Evolutionary conservation across 805 yeast genomes (phyloP), one percentile per base, ranked within the genome.

Genomic region (Kazachstania bromeliacearum): DNA sequence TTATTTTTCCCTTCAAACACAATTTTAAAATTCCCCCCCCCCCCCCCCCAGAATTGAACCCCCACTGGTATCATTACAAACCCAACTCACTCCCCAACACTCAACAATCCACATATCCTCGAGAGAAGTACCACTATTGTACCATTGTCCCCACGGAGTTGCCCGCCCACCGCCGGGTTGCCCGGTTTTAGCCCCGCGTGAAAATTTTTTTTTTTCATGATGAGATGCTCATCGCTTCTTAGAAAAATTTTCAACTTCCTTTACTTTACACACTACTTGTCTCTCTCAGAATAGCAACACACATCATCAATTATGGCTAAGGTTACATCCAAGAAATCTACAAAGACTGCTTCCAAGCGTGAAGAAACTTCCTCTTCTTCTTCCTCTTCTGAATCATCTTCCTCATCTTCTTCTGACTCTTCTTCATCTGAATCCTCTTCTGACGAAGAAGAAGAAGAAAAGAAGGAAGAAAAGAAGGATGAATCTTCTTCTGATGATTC

Each of bases 321-420:
- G 39, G 39, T 46, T 41, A 46, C 50, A 43, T 43, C 49, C 32
- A 51, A 51, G 48, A 54, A 53, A 51, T 51, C 41, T 27, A 42
- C 53, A 38, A 55, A 57, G 49, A 37, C 37, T 35, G 30, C 39
- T n/a, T 16, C 21, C 23, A 47, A 51, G 40, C 47, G 43, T 23
- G 49, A 45, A 28, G 49, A 43, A 19, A 37, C 40, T 28, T 28
- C 40, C 16, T 32, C 45, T 9, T 39, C 45, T 12, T 41, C 45
- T 33, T 47, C 51, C 14, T 36, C 41, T 14, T 37, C 41, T 21
- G 36, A 33, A 6, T 40, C 44, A 14, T 41, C 47, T 4, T 39
- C 44, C 10, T 34, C 38, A 8, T 43, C 47, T 16, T 43, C 49
- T 15, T 44, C 51, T 28, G 36, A 31, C 19, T 36, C 44, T 21